Conservation (phyloP, 441 rosid species). For the Populus hybrid region DNA sequence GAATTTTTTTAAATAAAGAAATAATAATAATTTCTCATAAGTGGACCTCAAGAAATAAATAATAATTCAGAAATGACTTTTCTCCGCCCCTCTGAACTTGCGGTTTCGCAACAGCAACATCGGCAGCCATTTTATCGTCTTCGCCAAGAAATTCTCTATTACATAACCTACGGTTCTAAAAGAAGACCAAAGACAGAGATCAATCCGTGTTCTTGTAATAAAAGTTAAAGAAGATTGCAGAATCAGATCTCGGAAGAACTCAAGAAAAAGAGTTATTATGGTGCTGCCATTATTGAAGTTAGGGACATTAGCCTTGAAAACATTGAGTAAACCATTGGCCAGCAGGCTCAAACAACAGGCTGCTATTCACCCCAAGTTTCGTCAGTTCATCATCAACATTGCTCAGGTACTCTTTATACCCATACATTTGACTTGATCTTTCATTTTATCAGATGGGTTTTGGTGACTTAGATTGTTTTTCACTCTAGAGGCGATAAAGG, state of each 20-base stretch:
- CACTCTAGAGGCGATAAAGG: neutral
- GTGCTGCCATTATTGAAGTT: conserved; percentile 46
- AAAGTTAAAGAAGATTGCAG: neutral
- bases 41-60: neutral
- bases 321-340: conserved; percentile 79
- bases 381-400: conserved; percentile 61
- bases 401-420: conserved; percentile 51
- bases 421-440: neutral
- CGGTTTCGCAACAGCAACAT: conserved; percentile 4
- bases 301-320: conserved; percentile 69
- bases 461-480: neutral
- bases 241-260: neutral
- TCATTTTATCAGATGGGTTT: neutral
- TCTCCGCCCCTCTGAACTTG: conserved; percentile 3
- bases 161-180: no score
- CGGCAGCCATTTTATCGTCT: conserved; percentile 18
- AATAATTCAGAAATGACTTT: neutral
- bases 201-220: neutral
- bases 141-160: conserved; percentile 10
- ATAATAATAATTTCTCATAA: neutral
- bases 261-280: conserved; percentile 1
- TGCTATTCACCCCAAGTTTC: conserved; percentile 57
- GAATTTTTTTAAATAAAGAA: neutral
- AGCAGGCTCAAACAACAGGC: conserved; percentile 75
- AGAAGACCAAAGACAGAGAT: neutral